These are phyloP conservation scores for Byssochlamys sp. DNA, from an alignment of 2,329 filamentous ascomycete genomes.

Conservation along the genomic window DNA sequence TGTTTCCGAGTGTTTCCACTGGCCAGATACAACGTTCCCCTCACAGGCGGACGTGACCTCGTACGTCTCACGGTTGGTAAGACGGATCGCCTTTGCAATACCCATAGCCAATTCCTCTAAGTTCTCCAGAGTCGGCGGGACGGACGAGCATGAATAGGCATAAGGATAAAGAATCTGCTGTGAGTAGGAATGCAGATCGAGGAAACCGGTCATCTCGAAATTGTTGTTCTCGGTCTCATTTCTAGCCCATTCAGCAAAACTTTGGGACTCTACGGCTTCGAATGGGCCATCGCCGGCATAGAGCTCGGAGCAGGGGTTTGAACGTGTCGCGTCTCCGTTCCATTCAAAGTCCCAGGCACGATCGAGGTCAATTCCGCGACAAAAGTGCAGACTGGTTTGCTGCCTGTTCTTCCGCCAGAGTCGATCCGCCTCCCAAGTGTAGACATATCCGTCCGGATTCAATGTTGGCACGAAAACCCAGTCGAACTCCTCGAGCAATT, in stretches of 20 bases:
- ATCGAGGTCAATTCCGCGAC: slow-evolving; percentile 79
- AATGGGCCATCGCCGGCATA: slow-evolving; percentile 78
- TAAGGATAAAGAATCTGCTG: slow-evolving; percentile 92
- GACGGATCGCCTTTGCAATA: slow-evolving; percentile 76
- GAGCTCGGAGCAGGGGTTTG: slow-evolving; percentile 81
- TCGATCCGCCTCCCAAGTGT: slow-evolving; percentile 83
- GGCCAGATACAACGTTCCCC: slow-evolving; percentile 49
- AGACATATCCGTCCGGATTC: slow-evolving; percentile 90
- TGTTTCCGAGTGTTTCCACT: slow-evolving; percentile 15
- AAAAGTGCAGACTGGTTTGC: slow-evolving; percentile 69
- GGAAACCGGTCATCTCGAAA: slow-evolving; percentile 67
- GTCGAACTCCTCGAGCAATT: slow-evolving; percentile 73
- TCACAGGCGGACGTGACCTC: slow-evolving; percentile 78
- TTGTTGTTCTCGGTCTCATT: slow-evolving; percentile 64
- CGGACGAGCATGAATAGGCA: slow-evolving; percentile 66
- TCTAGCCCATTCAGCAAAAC: slow-evolving; percentile 70
- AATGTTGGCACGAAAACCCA: slow-evolving; percentile 78
- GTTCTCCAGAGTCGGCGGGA: slow-evolving; percentile 81
- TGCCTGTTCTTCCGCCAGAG: slow-evolving; percentile 91
- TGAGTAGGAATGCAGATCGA: slow-evolving; percentile 90
- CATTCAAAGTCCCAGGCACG: slow-evolving; percentile 77
- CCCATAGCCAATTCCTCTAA: slow-evolving; percentile 82
- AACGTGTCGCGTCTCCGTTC: slow-evolving; percentile 56
- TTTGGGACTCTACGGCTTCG: slow-evolving; percentile 66
- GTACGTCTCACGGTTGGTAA: slow-evolving; percentile 67